These are phyloP conservation scores for Diaporthe sp. DNA, from an alignment of 2,329 filamentous ascomycete genomes.

Conservation along the genomic window DNA sequence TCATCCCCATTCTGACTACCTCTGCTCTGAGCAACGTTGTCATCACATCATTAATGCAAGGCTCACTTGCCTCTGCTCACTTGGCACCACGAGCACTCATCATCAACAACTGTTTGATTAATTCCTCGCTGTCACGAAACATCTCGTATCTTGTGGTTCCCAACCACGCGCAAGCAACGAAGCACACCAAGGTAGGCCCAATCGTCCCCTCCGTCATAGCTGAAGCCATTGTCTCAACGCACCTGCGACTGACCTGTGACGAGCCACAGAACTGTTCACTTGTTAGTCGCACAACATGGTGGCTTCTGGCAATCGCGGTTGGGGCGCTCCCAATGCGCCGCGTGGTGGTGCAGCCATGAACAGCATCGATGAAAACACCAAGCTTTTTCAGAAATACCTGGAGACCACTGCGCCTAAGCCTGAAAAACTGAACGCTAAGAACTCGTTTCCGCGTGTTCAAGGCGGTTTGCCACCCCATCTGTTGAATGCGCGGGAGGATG, in stretches of 20 bases:
- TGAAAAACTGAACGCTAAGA: background rate
- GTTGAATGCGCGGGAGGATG: background rate
- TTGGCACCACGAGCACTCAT: background rate
- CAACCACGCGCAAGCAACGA: background rate
- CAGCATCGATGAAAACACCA: background rate
- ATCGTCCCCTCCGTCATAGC: no score
- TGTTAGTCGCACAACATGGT: background rate
- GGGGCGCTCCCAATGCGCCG: constrained; percentile 1
- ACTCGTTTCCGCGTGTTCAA: background rate
- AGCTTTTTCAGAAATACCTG: constrained; percentile 1
- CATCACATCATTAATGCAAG: background rate
- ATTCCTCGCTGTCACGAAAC: background rate
- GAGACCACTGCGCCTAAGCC: background rate
- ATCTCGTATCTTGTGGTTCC: background rate
- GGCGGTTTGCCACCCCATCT: constrained; percentile 17
- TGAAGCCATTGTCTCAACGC: background rate
- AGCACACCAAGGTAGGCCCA: background rate
- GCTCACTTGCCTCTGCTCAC: background rate
- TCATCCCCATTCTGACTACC: background rate
- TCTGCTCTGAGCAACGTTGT: background rate
- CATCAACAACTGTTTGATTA: background rate
- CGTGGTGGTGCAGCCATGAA: background rate
- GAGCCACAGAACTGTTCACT: background rate
- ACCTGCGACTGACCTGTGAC: background rate
- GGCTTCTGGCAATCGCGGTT: background rate